Evolutionary conservation across 495 filamentous ascomycete species (phyloP).

Genomic region (Hypoxylon crocopeplum): DNA sequence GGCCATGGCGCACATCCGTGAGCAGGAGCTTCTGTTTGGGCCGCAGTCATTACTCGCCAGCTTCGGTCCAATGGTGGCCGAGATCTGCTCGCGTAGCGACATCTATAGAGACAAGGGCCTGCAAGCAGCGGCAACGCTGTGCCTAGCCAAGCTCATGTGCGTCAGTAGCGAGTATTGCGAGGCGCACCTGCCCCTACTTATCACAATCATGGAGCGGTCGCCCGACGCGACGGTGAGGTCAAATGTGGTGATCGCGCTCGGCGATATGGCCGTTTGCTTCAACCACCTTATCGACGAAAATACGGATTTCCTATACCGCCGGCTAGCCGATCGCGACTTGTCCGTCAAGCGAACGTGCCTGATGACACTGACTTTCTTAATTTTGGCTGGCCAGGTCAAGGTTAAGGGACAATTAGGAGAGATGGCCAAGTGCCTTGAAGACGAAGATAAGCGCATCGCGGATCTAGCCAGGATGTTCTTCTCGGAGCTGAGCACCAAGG

Average conservation of each 20-base stretch:
- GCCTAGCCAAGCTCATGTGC: conserved; percentile 98
- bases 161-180: conserved; percentile 95
- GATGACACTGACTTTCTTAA: conserved; percentile 98
- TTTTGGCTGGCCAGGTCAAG: conserved; percentile 97
- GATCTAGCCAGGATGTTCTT: conserved; percentile 99
- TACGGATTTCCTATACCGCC: conserved; percentile 95
- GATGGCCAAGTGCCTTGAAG: conserved; percentile 99
- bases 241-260: conserved; percentile 95
- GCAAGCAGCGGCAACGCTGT: conserved; percentile 93
- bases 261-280: conserved; percentile 99
- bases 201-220: conserved; percentile 96
- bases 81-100: conserved; percentile 94
- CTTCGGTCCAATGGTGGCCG: conserved; percentile 88
- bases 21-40: conserved; percentile 91
- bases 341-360: conserved; percentile 97
- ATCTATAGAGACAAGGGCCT: conserved; percentile 84
- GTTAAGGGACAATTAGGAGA: conserved; percentile 99
- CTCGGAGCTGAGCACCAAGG: conserved; percentile 93
- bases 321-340: conserved; percentile 84
- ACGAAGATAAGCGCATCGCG: conserved; percentile 88
- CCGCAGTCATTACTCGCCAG: conserved; percentile 82
- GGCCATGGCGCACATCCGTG: conserved; percentile 91
- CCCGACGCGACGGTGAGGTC: conserved; percentile 87
- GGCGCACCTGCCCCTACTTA: conserved; percentile 87
- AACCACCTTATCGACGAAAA: conserved; percentile 99